Evolutionary conservation across 2,329 filamentous ascomycete species (phyloP).

Genomic region (Orbilia brochopaga): DNA sequence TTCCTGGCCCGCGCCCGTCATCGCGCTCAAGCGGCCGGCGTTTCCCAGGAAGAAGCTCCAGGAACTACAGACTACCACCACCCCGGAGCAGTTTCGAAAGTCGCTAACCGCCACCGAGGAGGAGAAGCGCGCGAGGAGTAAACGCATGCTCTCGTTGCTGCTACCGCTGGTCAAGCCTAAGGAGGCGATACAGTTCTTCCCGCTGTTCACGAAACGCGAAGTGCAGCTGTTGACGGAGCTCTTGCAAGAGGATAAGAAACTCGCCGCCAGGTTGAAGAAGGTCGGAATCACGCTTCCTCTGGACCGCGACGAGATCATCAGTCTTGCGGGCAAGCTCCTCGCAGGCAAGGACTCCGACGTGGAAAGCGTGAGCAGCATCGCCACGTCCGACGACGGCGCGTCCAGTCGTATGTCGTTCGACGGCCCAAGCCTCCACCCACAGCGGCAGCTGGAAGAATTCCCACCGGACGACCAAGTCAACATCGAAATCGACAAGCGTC

Average conservation of each 20-base stretch:
- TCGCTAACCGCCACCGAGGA: constrained; percentile 24
- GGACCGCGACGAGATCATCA: constrained; percentile 33
- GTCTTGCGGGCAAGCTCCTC: constrained; percentile 9
- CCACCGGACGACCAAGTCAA: constrained; percentile 39
- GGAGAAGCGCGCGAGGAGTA: constrained; percentile 39
- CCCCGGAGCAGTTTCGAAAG: constrained; percentile 42
- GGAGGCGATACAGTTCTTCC: constrained; percentile 48
- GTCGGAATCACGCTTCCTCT: constrained; percentile 44
- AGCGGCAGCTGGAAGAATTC: constrained; percentile 11
- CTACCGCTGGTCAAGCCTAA: constrained; percentile 39
- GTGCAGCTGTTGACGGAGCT: constrained; percentile 41
- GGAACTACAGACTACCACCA: constrained; percentile 42
- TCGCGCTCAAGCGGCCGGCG: constrained; percentile 36
- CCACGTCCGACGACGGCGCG: constrained; percentile 17
- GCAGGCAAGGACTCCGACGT: constrained; percentile 20
- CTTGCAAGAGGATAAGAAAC: constrained; percentile 38
- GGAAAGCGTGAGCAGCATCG: constrained; percentile 31
- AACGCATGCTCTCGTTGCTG: constrained; percentile 34
- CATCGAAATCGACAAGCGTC: constrained; percentile 37
- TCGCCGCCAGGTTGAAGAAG: constrained; percentile 25
- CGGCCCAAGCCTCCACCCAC: neutral
- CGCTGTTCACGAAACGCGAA: constrained; percentile 40
- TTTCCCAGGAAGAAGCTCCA: constrained; percentile 49
- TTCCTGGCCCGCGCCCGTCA: constrained; percentile 37
- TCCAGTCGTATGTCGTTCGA: constrained; percentile 14